Evolutionary conservation across 2,329 filamentous ascomycete genomes (phyloP).

Genomic region (Aaosphaeria pasadenensis): DNA sequence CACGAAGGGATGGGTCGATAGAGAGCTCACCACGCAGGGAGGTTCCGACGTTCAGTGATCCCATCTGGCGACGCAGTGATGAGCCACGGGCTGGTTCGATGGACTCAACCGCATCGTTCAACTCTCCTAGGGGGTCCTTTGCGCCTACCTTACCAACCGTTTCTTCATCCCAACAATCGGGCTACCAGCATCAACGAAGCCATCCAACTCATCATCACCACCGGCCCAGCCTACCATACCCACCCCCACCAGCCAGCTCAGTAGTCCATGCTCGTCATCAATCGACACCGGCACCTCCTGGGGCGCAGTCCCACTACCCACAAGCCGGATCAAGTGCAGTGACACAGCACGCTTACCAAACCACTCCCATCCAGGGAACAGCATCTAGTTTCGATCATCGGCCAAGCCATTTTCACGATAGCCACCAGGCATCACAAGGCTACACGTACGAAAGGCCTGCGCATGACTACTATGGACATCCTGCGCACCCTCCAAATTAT

Average conservation of each 20-base stretch:
- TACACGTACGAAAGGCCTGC: conserved; percentile 16
- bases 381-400: conserved; percentile 14
- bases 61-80: not conserved
- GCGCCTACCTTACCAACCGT: no score
- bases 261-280: conserved; percentile 23
- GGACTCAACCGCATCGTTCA: no score
- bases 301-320: no score
- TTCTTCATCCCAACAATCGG: no score
- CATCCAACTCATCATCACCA: conserved; percentile 15
- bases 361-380: not conserved
- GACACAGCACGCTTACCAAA: conserved; percentile 6
- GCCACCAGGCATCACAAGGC: conserved; percentile 10
- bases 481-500: not conserved
- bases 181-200: no score
- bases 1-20: conserved; percentile 20
- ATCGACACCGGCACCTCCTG: conserved; percentile 19
- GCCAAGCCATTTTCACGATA: conserved; percentile 25
- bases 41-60: not conserved
- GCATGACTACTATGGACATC: not conserved
- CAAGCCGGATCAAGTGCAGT: not conserved
- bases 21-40: conserved; percentile 23
- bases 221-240: conserved; percentile 26
- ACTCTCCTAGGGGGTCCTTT: no score
- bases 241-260: conserved; percentile 7
- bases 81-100: no score